Conservation (phyloP, 176 grass and related monocot genomes). For the Cymbopogon citratus region DNA sequence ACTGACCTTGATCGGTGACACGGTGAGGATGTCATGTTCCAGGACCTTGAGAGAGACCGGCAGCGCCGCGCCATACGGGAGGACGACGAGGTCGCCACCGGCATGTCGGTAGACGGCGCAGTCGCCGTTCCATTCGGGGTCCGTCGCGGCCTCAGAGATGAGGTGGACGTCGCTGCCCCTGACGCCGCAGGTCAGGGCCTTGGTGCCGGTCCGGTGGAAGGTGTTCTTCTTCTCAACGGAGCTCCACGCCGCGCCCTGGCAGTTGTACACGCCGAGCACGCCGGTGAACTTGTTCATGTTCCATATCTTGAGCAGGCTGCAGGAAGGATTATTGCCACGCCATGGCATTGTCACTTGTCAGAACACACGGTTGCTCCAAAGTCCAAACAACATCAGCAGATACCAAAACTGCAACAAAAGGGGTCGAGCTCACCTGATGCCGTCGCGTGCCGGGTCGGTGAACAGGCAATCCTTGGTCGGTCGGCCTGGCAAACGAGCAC, state of each 20-base stretch:
- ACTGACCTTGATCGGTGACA: conserved; percentile 82
- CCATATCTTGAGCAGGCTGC: conserved; percentile 95
- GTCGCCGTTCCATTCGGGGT: conserved; percentile 72
- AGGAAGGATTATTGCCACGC: not conserved
- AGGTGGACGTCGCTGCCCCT: conserved; percentile 63
- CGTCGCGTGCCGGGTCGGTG: conserved; percentile 70
- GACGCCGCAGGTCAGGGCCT: conserved; percentile 55
- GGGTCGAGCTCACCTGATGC: conserved; percentile 45
- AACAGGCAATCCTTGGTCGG: conserved; percentile 89
- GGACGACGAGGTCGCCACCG: conserved; percentile 36
- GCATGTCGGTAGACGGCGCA: conserved; percentile 57
- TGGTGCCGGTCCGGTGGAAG: conserved; percentile 53
- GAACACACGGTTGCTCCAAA: not conserved
- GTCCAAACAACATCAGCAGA: not conserved
- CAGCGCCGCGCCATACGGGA: conserved; percentile 40
- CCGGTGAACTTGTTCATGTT: conserved; percentile 97
- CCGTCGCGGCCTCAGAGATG: conserved; percentile 57
- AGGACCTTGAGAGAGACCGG: conserved; percentile 77
- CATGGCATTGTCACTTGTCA: not conserved
- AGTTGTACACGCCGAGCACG: conserved; percentile 87
- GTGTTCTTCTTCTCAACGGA: conserved; percentile 78
- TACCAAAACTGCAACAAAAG: not conserved
- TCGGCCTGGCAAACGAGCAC: conserved; percentile 63
- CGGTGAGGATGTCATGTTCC: conserved; percentile 71
- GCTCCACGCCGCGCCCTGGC: conserved; percentile 97